Conservation (phyloP, 495 filamentous ascomycete genomes). For the Aspergillus sparsus region DNA sequence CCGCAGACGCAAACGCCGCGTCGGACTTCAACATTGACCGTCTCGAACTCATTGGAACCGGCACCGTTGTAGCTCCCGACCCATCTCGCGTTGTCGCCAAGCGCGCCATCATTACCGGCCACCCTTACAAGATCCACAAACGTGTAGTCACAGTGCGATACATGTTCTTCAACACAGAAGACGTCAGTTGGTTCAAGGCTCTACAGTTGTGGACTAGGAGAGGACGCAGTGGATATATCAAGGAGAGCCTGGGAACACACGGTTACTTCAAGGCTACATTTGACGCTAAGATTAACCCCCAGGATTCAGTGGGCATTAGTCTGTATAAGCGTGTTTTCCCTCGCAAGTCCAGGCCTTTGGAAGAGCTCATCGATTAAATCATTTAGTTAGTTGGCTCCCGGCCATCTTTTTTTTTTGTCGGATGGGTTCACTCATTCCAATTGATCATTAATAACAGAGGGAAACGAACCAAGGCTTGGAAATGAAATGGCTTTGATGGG, state of each 20-base stretch:
- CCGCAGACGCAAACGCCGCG: slow-evolving; percentile 35
- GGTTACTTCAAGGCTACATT: slow-evolving; percentile 99
- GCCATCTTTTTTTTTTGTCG: slow-evolving; percentile 11
- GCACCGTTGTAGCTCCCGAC: slow-evolving; percentile 79
- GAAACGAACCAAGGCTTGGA: slow-evolving; percentile 2
- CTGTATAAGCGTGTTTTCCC: slow-evolving; percentile 94
- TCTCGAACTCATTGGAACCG: slow-evolving; percentile 76
- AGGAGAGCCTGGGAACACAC: slow-evolving; percentile 92
- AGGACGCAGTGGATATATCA: slow-evolving; percentile 84
- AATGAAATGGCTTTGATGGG: slow-evolving; percentile 7
- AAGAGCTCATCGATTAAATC: slow-evolving; percentile 32
- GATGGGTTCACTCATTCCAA: slow-evolving; percentile 17
- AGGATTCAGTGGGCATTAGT: slow-evolving; percentile 89
- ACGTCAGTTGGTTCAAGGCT: slow-evolving; percentile 95
- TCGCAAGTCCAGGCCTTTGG: slow-evolving; percentile 60
- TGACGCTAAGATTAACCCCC: slow-evolving; percentile 90
- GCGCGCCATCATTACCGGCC: slow-evolving; percentile 89
- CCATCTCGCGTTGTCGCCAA: slow-evolving; percentile 85
- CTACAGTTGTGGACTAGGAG: slow-evolving; percentile 91
- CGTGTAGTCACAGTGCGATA: slow-evolving; percentile 93
- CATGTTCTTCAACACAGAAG: slow-evolving; percentile 98
- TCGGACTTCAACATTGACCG: slow-evolving; percentile 30
- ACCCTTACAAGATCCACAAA: slow-evolving; percentile 98
- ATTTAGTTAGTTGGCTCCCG: not conserved
- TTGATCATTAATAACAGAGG: slow-evolving; percentile 8